A percentile compares a stretch with the other conserved stretches of the same genome.
Evolutionary conservation across 2,329 filamentous ascomycete species (phyloP).

Genomic region (Diaporthe humulicola): DNA sequence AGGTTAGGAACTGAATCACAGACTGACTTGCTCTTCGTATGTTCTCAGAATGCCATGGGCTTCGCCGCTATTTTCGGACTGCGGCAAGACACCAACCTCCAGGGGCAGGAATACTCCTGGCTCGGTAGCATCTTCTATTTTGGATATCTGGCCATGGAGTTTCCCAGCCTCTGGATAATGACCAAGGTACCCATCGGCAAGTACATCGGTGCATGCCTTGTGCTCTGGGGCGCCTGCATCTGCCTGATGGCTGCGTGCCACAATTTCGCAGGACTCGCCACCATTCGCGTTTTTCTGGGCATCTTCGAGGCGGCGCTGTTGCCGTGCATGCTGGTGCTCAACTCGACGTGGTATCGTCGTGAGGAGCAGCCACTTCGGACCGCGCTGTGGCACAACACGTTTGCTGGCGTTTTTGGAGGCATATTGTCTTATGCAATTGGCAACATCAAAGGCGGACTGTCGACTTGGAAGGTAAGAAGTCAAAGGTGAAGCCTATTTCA

Average conservation of each 20-base stretch:
- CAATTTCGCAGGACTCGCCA: neutral
- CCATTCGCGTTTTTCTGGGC: neutral
- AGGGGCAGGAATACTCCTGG: neutral
- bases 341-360: neutral
- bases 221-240: neutral
- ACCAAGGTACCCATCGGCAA: neutral
- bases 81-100: neutral
- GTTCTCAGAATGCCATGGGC: neutral
- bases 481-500: neutral
- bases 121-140: neutral
- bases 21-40: neutral
- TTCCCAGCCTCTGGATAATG: neutral
- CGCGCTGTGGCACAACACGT: neutral
- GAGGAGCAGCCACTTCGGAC: neutral
- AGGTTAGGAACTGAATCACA: neutral
- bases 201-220: neutral
- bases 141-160: neutral
- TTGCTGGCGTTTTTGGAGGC: neutral
- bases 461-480: neutral
- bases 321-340: conserved; percentile 1
- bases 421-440: neutral
- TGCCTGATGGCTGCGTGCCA: neutral
- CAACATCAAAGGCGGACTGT: neutral
- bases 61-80: conserved; percentile 1
- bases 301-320: neutral